A percentile compares a stretch with the other conserved stretches of the same genome.
Conservation (phyloP, 768 basidiomycete genomes). For the Phanerochaete carnosa region DNA sequence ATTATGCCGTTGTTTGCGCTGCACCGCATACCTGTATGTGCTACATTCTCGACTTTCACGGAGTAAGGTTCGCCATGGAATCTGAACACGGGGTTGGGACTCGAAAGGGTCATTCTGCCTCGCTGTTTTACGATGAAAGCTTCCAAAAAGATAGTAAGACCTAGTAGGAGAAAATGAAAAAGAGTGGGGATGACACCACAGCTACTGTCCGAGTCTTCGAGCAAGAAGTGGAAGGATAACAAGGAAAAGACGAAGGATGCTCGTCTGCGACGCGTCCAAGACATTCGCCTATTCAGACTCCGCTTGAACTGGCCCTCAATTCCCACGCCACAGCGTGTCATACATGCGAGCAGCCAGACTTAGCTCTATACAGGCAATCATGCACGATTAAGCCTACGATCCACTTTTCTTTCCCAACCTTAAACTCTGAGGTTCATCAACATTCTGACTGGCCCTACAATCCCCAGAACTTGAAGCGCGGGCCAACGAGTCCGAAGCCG, state of each 20-base stretch:
- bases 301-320: neutral
- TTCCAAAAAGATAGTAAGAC: neutral
- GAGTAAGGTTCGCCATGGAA: conserved; percentile 39
- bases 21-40: conserved; percentile 27
- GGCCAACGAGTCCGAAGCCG: too few relatives aligned
- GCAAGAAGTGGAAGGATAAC: neutral
- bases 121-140: neutral
- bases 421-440: too few relatives aligned
- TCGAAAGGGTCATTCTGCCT: conserved; percentile 11
- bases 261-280: neutral
- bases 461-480: too few relatives aligned
- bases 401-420: too few relatives aligned
- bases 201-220: neutral
- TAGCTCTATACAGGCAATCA: neutral
- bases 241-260: neutral
- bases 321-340: neutral
- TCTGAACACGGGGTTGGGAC: conserved; percentile 28
- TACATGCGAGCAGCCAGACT: neutral
- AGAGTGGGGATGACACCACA: neutral
- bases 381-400: too few relatives aligned
- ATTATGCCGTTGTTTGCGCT: neutral
- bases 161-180: neutral
- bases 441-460: too few relatives aligned
- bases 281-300: neutral
- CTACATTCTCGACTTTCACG: conserved; percentile 44